Percentiles rank a stretch among this genome's conserved stretches.
phyloP scores from a whole-genome alignment of 306 rosid species.

The Acacia acuminata region DNA sequence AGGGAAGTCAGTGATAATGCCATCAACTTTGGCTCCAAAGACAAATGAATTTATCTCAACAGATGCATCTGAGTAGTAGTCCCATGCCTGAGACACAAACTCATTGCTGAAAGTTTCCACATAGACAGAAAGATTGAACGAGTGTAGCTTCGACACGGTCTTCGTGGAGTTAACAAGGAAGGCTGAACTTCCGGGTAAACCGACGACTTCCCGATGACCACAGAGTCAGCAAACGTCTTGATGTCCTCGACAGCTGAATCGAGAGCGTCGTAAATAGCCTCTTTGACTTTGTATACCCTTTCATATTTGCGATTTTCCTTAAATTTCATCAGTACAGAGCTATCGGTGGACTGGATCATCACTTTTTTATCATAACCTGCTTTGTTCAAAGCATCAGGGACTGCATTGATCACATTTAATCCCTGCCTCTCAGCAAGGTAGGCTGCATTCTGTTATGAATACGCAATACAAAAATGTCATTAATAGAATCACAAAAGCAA shows the following conservation, averaged over 20 bases:
- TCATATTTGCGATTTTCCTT: constrained; percentile 54
- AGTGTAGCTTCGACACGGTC: constrained; percentile 44
- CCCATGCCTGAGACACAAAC: constrained; percentile 95
- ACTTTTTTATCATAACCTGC: constrained; percentile 63
- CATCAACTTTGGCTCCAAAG: constrained; percentile 47
- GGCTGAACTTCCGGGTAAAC: constrained; percentile 42
- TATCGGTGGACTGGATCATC: constrained; percentile 73
- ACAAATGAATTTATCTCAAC: constrained; percentile 79
- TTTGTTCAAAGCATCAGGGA: constrained; percentile 50
- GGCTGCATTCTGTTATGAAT: constrained; percentile 65
- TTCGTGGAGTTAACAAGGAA: constrained; percentile 48
- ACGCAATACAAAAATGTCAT: constrained; percentile 9
- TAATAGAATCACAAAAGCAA: not conserved
- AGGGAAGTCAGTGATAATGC: constrained; percentile 82
- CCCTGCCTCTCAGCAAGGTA: constrained; percentile 56
- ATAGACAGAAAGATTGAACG: constrained; percentile 58
- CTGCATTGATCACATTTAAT: constrained; percentile 53
- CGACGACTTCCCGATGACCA: constrained; percentile 64
- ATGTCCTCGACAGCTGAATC: constrained; percentile 55
- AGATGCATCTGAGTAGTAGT: constrained; percentile 81
- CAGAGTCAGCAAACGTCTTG: constrained; percentile 71
- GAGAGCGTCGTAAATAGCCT: constrained; percentile 41
- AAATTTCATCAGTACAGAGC: constrained; percentile 64
- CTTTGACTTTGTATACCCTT: constrained; percentile 68
- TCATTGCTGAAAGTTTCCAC: constrained; percentile 84